Percentiles rank a stretch among this genome's conserved stretches.
These are phyloP conservation scores for Gymnopilus dilepis DNA, from an alignment of 768 basidiomycete species.

Conservation along the genomic window DNA sequence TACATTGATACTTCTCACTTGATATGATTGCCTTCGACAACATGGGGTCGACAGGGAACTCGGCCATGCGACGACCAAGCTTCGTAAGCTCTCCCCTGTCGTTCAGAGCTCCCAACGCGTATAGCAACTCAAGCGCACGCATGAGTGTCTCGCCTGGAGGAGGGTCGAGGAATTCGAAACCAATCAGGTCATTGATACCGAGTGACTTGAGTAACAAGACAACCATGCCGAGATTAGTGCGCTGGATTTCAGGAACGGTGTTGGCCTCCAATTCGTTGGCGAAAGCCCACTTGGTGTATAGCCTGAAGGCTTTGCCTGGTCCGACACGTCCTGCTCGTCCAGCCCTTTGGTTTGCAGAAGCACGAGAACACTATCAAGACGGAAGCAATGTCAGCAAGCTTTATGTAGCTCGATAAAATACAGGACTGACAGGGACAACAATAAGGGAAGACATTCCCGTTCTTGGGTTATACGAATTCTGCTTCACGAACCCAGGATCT, in stretches of 20 bases:
- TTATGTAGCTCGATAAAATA: not conserved
- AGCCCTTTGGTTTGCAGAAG: constrained; percentile 96
- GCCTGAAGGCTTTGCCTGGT: constrained; percentile 96
- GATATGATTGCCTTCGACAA: constrained; percentile 95
- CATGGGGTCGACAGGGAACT: constrained; percentile 99
- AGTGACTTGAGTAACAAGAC: constrained; percentile 94
- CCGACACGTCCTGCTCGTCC: constrained; percentile 98
- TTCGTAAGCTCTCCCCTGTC: constrained; percentile 98
- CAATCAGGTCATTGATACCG: constrained; percentile 97
- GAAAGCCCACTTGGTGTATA: constrained; percentile 99
- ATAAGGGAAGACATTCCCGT: constrained; percentile 98
- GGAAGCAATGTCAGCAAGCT: constrained; percentile 1
- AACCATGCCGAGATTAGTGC: constrained; percentile 97
- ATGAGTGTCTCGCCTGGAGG: constrained; percentile 98
- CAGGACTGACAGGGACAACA: constrained; percentile 83
- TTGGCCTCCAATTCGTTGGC: constrained; percentile 95
- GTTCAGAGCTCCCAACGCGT: constrained; percentile 95
- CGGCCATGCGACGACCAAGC: constrained; percentile 95
- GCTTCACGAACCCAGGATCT: constrained; percentile 99
- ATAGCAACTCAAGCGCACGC: constrained; percentile 90
- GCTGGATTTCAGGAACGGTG: constrained; percentile 97
- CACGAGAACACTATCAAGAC: constrained; percentile 91
- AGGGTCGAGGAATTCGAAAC: constrained; percentile 98
- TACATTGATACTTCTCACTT: constrained; percentile 92
- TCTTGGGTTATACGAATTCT: constrained; percentile 97